phyloP scores from a whole-genome alignment of 169 alveolate species.

The Cryptosporidium ryanae region DNA sequence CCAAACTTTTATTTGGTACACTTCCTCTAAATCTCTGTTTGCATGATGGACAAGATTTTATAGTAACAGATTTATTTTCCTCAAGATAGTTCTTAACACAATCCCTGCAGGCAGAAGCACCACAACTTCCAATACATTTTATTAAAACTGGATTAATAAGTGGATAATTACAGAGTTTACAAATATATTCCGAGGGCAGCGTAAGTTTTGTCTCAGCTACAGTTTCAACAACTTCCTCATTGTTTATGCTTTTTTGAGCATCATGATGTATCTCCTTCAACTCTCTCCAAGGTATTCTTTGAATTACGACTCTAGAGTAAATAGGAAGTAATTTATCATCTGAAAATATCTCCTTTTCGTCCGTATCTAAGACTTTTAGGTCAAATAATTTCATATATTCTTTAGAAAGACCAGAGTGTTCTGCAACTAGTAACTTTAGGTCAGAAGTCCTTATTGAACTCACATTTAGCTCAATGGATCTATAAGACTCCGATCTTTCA shows the following conservation, averaged over 20 bases:
- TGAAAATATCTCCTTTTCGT: slow-evolving; percentile 53
- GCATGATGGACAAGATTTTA: slow-evolving; percentile 62
- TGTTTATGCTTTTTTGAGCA: slow-evolving; percentile 43
- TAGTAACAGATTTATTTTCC: slow-evolving; percentile 41
- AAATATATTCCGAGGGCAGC: slow-evolving; percentile 57
- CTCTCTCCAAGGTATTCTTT: slow-evolving; percentile 73
- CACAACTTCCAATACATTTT: slow-evolving; percentile 72
- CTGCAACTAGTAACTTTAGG: slow-evolving; percentile 57
- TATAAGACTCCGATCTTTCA: slow-evolving; percentile 46
- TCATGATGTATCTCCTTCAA: slow-evolving; percentile 70
- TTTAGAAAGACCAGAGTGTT: slow-evolving; percentile 65
- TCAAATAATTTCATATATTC: slow-evolving; percentile 65
- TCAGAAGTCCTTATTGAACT: slow-evolving; percentile 59
- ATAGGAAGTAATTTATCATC: slow-evolving; percentile 64
- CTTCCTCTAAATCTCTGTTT: slow-evolving; percentile 71
- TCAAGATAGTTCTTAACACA: slow-evolving; percentile 68
- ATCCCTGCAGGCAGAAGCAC: slow-evolving; percentile 72
- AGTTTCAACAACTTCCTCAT: slow-evolving; percentile 35
- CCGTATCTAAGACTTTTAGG: slow-evolving; percentile 42
- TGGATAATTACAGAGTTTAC: slow-evolving; percentile 53
- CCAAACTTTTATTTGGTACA: slow-evolving; percentile 71
- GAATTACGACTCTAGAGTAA: slow-evolving; percentile 73
- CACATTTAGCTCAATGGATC: slow-evolving; percentile 56
- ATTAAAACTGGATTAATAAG: slow-evolving; percentile 58
- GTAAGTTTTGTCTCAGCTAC: slow-evolving; percentile 51